A percentile compares a stretch with the other conserved stretches of the same genome.
Conservation (phyloP, 1,284 basidiomycete species). For the Ceratobasidium sp. region DNA sequence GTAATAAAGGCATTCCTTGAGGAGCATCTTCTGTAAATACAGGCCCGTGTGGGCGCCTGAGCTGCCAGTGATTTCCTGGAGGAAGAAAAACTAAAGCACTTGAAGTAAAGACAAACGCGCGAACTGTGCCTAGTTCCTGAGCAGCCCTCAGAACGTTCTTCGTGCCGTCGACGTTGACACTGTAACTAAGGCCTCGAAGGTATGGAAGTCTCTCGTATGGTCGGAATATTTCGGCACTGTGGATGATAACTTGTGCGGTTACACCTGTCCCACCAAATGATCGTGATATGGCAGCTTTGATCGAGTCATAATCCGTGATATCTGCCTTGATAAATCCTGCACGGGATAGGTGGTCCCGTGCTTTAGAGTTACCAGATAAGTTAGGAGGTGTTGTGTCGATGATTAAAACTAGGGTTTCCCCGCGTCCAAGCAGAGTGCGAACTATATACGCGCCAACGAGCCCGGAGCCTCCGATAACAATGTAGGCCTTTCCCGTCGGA, state of each 20-base stretch:
- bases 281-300: conserved; percentile 9
- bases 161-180: conserved; percentile 95
- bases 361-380: conserved; percentile 6
- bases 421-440: conserved; percentile 11
- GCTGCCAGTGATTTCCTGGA: not conserved
- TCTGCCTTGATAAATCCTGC: conserved; percentile 14
- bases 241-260: not conserved
- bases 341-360: conserved; percentile 3
- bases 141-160: conserved; percentile 84
- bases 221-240: not conserved
- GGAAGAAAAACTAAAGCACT: conserved; percentile 68
- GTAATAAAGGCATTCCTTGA: not conserved
- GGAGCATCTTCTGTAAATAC: conserved; percentile 1
- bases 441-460: conserved; percentile 12
- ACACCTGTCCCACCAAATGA: conserved; percentile 9
- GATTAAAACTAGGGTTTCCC: conserved; percentile 26
- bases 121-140: conserved; percentile 67
- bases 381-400: conserved; percentile 4
- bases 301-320: not conserved
- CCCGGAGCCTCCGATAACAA: conserved; percentile 13
- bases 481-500: conserved; percentile 18
- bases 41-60: not conserved
- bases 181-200: conserved; percentile 73
- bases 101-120: conserved; percentile 95
- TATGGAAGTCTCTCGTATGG: conserved; percentile 5